Evolutionary conservation across 148 eudicot species (phyloP), one percentile per base, ranked within the genome.

Genomic region (Heliosperma pusillum): DNA sequence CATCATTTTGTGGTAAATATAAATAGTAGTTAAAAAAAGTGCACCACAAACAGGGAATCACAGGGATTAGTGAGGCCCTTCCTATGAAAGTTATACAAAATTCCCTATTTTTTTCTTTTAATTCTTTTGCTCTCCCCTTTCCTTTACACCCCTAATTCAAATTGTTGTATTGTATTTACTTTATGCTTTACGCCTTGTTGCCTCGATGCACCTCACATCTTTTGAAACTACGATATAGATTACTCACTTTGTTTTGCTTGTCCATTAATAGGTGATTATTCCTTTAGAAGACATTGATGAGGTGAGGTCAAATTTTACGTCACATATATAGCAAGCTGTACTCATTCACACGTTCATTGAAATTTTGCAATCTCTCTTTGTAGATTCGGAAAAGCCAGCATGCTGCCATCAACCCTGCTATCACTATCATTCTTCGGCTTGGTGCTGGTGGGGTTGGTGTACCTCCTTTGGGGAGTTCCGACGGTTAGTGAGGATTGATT

Each of bases 381-480:
- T 86, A 94, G 98, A 88, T 94, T 76, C 84, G 76, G 66, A 87
- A 93, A 83, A 94, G 97, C 82, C 98, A 94, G 73, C 98, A 94
- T 87, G 98, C 98, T 68, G 77, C 89, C 36, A 90, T 94, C 42
- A 94, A 94, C 87, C 98, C 98, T 47, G 88, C 97, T 69, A 83
- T 94, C 66, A 94, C 98, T 57, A 90, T 94, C 65, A 80, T 94
- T 70, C 92, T 94, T 74, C 90, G 96, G 67, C 86, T 83, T 85
- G 98, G 98, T 84, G 97, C 98, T 69, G 98, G 97, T 42, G 98
- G 98, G 64, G 90, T 88, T 85, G 98, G 98, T 74, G 98, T 91
- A 67, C 98, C 98, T 56, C 98, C 98, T 74, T 80, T 94, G 82
- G 96, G 97, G 78, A 94, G 91, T 80, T 88, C 89, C 76, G 98